A percentile compares a stretch with the other conserved stretches of the same genome.
phyloP scores from a whole-genome alignment of 1,284 basidiomycete species.

The Xerocomus amazonicus region DNA sequence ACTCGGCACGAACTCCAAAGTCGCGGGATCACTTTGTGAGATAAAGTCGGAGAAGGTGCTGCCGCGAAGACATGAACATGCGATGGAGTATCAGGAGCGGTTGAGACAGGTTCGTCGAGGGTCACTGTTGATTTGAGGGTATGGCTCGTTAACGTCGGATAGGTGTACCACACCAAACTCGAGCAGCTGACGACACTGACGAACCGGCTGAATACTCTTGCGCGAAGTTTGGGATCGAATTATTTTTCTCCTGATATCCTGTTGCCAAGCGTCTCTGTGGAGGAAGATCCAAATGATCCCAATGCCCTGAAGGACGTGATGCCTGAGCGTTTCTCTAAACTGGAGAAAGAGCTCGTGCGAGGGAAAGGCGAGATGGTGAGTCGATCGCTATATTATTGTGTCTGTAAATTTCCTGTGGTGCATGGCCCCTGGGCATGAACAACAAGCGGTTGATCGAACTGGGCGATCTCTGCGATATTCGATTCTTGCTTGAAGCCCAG shows the following conservation, averaged over 20 bases:
- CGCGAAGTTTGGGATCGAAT: conserved; percentile 51
- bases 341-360: conserved; percentile 77
- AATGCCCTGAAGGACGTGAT: conserved; percentile 62
- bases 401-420: not conserved
- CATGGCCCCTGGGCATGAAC: not conserved
- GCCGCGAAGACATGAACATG: conserved; percentile 63
- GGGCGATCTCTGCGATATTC: not conserved
- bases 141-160: not conserved
- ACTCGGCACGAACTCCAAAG: conserved; percentile 67
- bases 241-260: conserved; percentile 61
- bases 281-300: conserved; percentile 41
- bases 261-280: conserved; percentile 41
- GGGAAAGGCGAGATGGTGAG: conserved; percentile 78
- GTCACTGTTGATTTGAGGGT: not conserved
- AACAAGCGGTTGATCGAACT: not conserved
- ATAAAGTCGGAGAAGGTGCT: conserved; percentile 56
- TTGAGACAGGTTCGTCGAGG: conserved; percentile 59
- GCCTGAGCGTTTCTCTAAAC: conserved; percentile 68
- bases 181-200: conserved; percentile 68
- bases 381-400: conserved; percentile 9
- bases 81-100: conserved; percentile 67
- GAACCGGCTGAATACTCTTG: conserved; percentile 55
- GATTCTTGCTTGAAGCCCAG: not conserved
- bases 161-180: conserved; percentile 76
- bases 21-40: conserved; percentile 54